Evolutionary conservation across 495 filamentous ascomycete genomes (phyloP).

Genomic region (Cercophora sp.): DNA sequence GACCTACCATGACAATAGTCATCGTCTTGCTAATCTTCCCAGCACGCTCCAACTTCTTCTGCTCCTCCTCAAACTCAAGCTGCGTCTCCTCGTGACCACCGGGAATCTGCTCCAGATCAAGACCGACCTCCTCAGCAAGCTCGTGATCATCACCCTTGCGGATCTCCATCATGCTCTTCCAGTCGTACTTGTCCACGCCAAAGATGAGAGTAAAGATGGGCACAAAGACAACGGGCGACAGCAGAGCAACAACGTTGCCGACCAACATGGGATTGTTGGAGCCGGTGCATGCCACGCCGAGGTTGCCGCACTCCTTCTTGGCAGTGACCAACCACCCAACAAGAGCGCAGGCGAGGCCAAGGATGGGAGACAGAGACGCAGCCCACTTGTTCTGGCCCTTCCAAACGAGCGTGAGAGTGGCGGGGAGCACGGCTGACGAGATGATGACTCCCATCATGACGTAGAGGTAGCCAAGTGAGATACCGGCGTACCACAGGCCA

Average conservation of each 20-base stretch:
- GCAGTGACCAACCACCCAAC: constrained; percentile 91
- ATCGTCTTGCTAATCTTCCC: constrained; percentile 74
- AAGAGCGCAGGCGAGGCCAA: constrained; percentile 72
- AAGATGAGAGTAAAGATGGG: constrained; percentile 74
- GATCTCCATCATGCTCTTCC: constrained; percentile 79
- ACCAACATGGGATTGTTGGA: constrained; percentile 87
- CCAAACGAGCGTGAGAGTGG: constrained; percentile 78
- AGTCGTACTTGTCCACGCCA: constrained; percentile 82
- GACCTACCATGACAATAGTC: constrained; percentile 58
- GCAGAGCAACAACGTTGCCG: constrained; percentile 72
- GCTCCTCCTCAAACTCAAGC: constrained; percentile 53
- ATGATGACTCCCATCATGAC: constrained; percentile 92
- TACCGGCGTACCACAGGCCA: constrained; percentile 65
- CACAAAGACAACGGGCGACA: constrained; percentile 75
- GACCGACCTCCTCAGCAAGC: constrained; percentile 59
- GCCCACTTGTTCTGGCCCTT: constrained; percentile 77
- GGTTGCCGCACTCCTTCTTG: constrained; percentile 65
- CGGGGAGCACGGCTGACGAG: constrained; percentile 78
- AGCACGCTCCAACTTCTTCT: constrained; percentile 63
- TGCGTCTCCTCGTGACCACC: constrained; percentile 45
- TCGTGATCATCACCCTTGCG: constrained; percentile 80
- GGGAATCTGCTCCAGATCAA: constrained; percentile 68
- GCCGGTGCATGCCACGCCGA: constrained; percentile 74
- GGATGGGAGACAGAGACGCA: constrained; percentile 67
- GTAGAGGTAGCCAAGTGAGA: constrained; percentile 63